These are phyloP conservation scores for Pugionium cornutum DNA, from an alignment of 345 rosid species.

Conservation along the genomic window DNA sequence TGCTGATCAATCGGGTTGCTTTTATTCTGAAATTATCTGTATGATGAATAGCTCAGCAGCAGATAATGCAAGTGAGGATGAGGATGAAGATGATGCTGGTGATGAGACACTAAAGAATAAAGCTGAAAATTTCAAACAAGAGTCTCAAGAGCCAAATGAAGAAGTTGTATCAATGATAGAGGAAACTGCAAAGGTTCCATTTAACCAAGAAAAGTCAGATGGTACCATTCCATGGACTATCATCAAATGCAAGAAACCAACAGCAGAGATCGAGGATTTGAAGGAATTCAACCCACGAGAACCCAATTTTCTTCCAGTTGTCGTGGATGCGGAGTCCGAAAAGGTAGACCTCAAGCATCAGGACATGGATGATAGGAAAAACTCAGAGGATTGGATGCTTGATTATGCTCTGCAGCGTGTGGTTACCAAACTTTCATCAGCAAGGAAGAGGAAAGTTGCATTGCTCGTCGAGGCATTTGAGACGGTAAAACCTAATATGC, in stretches of 20 bases:
- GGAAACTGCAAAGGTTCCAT: conserved; percentile 16
- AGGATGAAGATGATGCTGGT: conserved; percentile 6
- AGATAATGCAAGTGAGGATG: conserved; percentile 28
- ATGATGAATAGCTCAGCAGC: conserved; percentile 15
- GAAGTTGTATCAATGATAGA: conserved; percentile 31
- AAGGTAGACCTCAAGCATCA: conserved; percentile 83
- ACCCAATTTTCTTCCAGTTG: conserved; percentile 72
- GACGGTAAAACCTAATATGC: conserved; percentile 56
- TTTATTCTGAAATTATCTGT: conserved; percentile 10
- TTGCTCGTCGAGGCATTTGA: conserved; percentile 95
- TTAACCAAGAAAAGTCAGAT: conserved; percentile 35
- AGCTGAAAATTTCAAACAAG: conserved; percentile 29
- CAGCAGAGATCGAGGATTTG: conserved; percentile 40
- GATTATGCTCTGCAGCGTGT: conserved; percentile 79
- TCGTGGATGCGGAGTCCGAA: conserved; percentile 59
- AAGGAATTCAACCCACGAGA: conserved; percentile 71
- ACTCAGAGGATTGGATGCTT: conserved; percentile 92
- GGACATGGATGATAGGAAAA: conserved; percentile 65
- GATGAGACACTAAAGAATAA: conserved; percentile 17
- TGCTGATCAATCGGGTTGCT: conserved; percentile 15
- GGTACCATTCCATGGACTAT: conserved; percentile 44
- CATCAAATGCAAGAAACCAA: conserved; percentile 41
- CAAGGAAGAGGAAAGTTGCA: conserved; percentile 80
- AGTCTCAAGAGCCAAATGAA: conserved; percentile 26
- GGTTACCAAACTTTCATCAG: conserved; percentile 74